Conservation (phyloP, 2,329 filamentous ascomycete genomes). For the Pseudogymnoascus pannorum region DNA sequence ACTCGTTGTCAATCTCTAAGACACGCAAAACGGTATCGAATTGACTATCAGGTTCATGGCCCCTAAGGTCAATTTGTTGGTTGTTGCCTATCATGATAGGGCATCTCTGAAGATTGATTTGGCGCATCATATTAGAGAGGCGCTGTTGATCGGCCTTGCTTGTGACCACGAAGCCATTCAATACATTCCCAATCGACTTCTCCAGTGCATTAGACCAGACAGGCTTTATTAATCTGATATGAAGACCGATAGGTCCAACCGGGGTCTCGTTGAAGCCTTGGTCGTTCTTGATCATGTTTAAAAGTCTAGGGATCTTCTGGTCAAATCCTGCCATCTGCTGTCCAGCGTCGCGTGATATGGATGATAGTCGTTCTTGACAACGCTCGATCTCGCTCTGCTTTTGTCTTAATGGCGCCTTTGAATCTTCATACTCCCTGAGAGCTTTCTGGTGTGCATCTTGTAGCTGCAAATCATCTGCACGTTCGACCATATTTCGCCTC, state of each 20-base stretch:
- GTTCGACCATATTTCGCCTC: slow-evolving; percentile 33
- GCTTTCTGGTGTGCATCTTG: slow-evolving; percentile 29
- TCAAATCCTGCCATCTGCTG: slow-evolving; percentile 60
- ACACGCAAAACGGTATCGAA: slow-evolving; percentile 75
- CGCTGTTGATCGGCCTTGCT: slow-evolving; percentile 68
- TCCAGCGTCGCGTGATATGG: slow-evolving; percentile 49
- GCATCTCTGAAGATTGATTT: slow-evolving; percentile 39
- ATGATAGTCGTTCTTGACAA: slow-evolving; percentile 43
- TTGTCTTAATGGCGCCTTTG: slow-evolving; percentile 26
- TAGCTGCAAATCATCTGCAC: slow-evolving; percentile 33
- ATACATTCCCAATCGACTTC: slow-evolving; percentile 57
- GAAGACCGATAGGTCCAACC: slow-evolving; percentile 73
- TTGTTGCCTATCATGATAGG: slow-evolving; percentile 59
- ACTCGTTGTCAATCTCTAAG: slow-evolving; percentile 72
- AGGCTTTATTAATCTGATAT: slow-evolving; percentile 69
- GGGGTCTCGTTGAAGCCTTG: slow-evolving; percentile 62
- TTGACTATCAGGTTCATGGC: slow-evolving; percentile 64
- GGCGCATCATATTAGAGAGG: slow-evolving; percentile 58
- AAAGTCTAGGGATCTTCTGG: slow-evolving; percentile 51
- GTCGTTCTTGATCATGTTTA: slow-evolving; percentile 64
- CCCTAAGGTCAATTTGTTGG: slow-evolving; percentile 46
- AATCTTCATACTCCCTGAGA: slow-evolving; percentile 28
- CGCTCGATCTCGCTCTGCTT: slow-evolving; percentile 49
- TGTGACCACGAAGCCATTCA: slow-evolving; percentile 76
- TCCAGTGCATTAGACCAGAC: slow-evolving; percentile 82